Percentiles rank a stretch among this genome's conserved stretches.
These are phyloP conservation scores for Auriscalpium microsporum DNA, from an alignment of 768 basidiomycete genomes.

Conservation along the genomic window DNA sequence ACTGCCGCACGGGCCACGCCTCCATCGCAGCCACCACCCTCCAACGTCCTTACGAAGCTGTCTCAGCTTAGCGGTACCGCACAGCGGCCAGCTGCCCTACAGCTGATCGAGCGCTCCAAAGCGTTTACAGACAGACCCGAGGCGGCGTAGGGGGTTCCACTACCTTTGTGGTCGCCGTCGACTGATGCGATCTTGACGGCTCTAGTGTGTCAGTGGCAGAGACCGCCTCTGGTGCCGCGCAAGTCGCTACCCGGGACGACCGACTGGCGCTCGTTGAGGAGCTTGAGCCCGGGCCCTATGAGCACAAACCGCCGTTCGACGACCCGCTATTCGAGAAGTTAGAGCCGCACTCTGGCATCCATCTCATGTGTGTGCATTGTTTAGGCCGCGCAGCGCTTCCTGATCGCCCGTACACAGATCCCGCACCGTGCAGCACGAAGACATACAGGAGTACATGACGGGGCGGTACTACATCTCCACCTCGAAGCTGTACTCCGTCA, in stretches of 20 bases:
- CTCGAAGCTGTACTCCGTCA: conserved; percentile 79
- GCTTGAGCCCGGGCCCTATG: conserved; percentile 67
- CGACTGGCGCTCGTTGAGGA: conserved; percentile 66
- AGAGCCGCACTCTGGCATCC: conserved; percentile 89
- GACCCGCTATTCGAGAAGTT: conserved; percentile 71
- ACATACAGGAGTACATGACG: conserved; percentile 70
- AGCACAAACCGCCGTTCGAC: conserved; percentile 60
- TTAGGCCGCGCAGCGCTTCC: background rate
- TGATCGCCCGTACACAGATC: conserved; percentile 38
- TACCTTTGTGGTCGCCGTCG: conserved; percentile 5
- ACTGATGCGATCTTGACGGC: too few relatives aligned
- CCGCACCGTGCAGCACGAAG: conserved; percentile 63
- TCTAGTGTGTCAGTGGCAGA: too few relatives aligned
- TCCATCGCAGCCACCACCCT: background rate
- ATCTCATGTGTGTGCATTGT: conserved; percentile 54
- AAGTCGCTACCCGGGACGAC: conserved; percentile 39
- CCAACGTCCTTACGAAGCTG: background rate
- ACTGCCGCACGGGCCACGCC: background rate
- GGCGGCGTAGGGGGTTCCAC: background rate
- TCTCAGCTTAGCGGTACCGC: background rate
- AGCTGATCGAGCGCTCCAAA: background rate
- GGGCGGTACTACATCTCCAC: conserved; percentile 86
- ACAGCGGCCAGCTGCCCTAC: background rate
- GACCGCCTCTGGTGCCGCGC: background rate
- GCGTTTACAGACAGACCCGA: background rate